Base-by-base conservation (phyloP, 805 yeast genomes). In the Saccharomycopsis babjevae region DNA sequence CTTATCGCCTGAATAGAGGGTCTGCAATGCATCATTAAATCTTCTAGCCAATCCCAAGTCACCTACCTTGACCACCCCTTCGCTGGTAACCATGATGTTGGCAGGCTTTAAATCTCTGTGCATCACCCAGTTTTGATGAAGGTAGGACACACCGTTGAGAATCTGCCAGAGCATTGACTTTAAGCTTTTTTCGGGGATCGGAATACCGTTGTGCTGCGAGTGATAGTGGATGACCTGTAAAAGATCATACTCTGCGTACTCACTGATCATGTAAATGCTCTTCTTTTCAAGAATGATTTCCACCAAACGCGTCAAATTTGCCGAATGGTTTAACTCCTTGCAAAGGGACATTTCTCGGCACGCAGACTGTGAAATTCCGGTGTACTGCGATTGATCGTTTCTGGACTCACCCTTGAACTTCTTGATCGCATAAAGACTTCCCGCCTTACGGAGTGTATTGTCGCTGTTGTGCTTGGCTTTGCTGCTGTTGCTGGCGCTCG, bases 61-160 rank as follows among this genome's bases (percentile, higher is more conserved):
- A 25, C 98, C 99, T 63, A 93, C 92, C 72, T 94, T 94, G 20
- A 93, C 94, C n/a, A 84, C 83, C 0, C 99, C 99, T 62, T 81
- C 83, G 8, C 85, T 79, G 0, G 97, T 84, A 0, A 93, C 96
- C 98, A 93, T 94, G 66, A 94, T 93, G 73, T 93, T 93, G 1
- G 99, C 99, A 0, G 99, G 99, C 69, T 94, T 94, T 65, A 94
- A 78, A 73, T 94, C 99, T 64, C 99, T 79, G 73, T 94, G 99
- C 57, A 94, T 76, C 1, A 94, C 85, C 98, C 99, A 94, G 72
- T 94, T 93, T 71, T 91, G 93, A 72, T 94, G 99, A 52, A 94
- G 73, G 69, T 86, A 94, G 0, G 91, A 83, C 1, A 94, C 92
- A 3, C 99, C 99, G 68, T 89, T 89, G 32, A 94, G 72, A 4